These are phyloP conservation scores for Beauveria scarabaeidicola DNA, from an alignment of 2,329 filamentous ascomycete species.

Conservation along the genomic window DNA sequence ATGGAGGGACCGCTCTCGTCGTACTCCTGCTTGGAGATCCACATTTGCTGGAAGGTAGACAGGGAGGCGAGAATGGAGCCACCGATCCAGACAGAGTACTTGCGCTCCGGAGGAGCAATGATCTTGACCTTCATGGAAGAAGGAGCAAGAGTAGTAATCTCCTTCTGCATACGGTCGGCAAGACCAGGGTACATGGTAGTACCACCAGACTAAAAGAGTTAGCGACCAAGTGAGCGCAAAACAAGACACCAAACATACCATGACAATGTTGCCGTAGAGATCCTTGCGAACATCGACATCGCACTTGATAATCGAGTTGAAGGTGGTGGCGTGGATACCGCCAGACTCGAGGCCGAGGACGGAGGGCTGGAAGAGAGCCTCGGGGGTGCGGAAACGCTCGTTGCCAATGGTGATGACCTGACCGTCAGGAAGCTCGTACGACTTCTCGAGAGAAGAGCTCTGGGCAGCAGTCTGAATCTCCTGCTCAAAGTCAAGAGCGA, in stretches of 20 bases:
- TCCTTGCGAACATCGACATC: slow-evolving; percentile 99
- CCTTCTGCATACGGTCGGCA: slow-evolving; percentile 99
- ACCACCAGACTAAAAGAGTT: slow-evolving; percentile 77
- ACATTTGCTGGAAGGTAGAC: slow-evolving; percentile 99
- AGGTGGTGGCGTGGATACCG: slow-evolving; percentile 98
- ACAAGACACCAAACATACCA: slow-evolving; percentile 57
- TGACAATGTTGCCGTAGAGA: slow-evolving; percentile 99
- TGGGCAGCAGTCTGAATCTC: slow-evolving; percentile 99
- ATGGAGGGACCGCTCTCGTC: slow-evolving; percentile 99
- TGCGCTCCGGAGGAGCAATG: slow-evolving; percentile 98
- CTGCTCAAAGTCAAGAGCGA: slow-evolving; percentile 99
- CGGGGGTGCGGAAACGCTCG: slow-evolving; percentile 99
- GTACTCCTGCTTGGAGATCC: slow-evolving; percentile 99
- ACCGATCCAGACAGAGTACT: slow-evolving; percentile 99
- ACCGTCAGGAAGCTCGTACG: slow-evolving; percentile 98
- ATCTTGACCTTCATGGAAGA: slow-evolving; percentile 99
- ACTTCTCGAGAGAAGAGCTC: slow-evolving; percentile 99
- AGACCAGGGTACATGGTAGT: slow-evolving; percentile 99
- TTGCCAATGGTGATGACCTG: slow-evolving; percentile 99
- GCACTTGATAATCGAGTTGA: slow-evolving; percentile 99
- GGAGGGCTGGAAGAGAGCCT: slow-evolving; percentile 98
- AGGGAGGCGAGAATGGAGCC: slow-evolving; percentile 99
- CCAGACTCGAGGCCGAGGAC: slow-evolving; percentile 97
- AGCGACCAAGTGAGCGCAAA: slow-evolving; percentile 16
- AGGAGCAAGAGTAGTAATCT: slow-evolving; percentile 97